Base-by-base conservation (phyloP, 164 flowering plant genomes). In the Magnolia officinalis region DNA sequence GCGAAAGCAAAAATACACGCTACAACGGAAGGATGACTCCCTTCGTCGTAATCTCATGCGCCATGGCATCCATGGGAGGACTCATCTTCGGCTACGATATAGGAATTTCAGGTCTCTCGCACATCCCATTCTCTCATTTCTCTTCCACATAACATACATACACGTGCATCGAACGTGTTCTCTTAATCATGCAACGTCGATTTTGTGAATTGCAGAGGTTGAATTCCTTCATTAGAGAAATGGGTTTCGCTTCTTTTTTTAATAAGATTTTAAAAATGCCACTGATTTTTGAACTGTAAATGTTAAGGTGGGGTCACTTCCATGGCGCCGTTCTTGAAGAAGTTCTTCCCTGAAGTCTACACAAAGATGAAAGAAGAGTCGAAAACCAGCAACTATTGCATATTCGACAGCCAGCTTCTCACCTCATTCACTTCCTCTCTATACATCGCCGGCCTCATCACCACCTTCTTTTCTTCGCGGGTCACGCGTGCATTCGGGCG, bases 1-100 rank as follows among this genome's bases (percentile, higher is more conserved):
- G 79, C n/a, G 19, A 76, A 1, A 75, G 78, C n/a, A 75, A 70
- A 72, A 76, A 67, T 1, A 74, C 69, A 63, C 73, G 75, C 1
- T 88, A 88, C 83, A 86, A 76, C 64, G 93, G 90, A 13, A 87
- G 75, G 82, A 80, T 90, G 8, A 90, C 93, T 2, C 23, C 50
- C 0, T 85, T 85, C 70, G 89, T 88, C 2, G 74, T 86, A 49
- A 64, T 87, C 9, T 88, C 93, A n/a, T 88, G 91, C 45, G 76
- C 86, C 81, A 80, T 86, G 84, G 91, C 91, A 31, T 87, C 86
- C 83, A 84, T 76, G 84, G 89, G 96, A 8, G 96, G 96, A 49
- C 74, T 89, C 45, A 88, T 91, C 75, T 91, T 89, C 79, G 96
- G 96, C 26, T 91, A 91, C 72, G 96, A 91, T 68, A 88, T 91